Evolutionary conservation across 1,139 yeast species (phyloP), one percentile per base, ranked within the genome.

Genomic region (Taiozyma sp.): DNA sequence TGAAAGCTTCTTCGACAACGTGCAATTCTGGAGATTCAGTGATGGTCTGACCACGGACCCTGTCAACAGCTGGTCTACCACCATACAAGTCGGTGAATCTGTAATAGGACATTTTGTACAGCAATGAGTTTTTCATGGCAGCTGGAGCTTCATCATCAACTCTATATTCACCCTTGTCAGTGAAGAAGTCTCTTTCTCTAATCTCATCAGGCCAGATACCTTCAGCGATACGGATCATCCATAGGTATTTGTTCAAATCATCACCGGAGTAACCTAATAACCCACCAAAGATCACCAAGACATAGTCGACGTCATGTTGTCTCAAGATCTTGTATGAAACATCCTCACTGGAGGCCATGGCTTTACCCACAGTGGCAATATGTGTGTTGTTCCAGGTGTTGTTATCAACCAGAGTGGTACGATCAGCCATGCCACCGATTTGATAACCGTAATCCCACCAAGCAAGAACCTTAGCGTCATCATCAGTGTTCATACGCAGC

Each of bases 381-480:
- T 95, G 99, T 6, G 99, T 95, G 73, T 95, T 95, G 69, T 95
- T 95, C 99, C 99, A 95, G 11, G 99, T 95, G 71, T 95, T 95
- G 78, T 95, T 95, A 70, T 95, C 99, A 44, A 95, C 99, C 60
- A 95, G 78, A 6, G 99, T 95, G 57, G 99, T 93, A 68, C 99
- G 83, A 71, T 95, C 99, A 45, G 99, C 99, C 98, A 95, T 93
- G 55, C 99, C 99, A 61, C 99, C 99, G 64, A 95, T 95, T 72
- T 95, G 99, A 71, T 95, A 95, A 50, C 99, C 99, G 67, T 95
- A 95, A 75, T 95, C 99, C 99, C 99, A 95, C 99, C 99, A 95
- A 8, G 98, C 87, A 87, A 95, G 89, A 56, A 95, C 86, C 69
- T 88, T 90, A 46, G 97, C 87, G 67, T 95, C 99, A 67, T 91